A percentile compares a stretch with the other conserved stretches of the same genome.
Conservation (phyloP, 306 rosid species). For the Rosa multiflora region DNA sequence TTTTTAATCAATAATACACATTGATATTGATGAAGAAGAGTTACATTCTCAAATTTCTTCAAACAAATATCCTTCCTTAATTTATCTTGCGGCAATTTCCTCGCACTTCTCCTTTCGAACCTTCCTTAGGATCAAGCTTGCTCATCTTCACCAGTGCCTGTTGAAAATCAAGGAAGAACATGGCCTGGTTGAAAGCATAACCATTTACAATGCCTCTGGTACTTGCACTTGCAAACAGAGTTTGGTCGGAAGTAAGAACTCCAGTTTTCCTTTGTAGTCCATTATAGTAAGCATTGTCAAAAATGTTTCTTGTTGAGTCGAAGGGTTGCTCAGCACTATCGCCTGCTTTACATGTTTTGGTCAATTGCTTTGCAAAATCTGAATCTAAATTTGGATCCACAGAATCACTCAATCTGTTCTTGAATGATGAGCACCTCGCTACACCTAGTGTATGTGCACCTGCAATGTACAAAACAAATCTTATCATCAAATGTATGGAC, state of each 20-base stretch:
- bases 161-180: conserved; percentile 77
- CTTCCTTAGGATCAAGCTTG: conserved; percentile 57
- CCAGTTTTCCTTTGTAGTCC: conserved; percentile 50
- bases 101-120: conserved; percentile 56
- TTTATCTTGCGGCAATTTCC: conserved; percentile 56
- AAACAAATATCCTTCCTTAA: neutral
- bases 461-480: conserved; percentile 3
- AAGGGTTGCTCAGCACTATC: conserved; percentile 64
- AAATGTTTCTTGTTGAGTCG: conserved; percentile 52
- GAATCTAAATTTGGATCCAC: conserved; percentile 45
- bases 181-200: conserved; percentile 62
- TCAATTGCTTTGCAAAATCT: conserved; percentile 50
- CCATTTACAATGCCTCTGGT: conserved; percentile 51
- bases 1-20: neutral
- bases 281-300: conserved; percentile 60
- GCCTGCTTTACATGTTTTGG: conserved; percentile 57
- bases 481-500: neutral
- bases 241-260: conserved; percentile 62
- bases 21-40: neutral
- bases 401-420: conserved; percentile 35
- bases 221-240: conserved; percentile 41
- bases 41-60: neutral
- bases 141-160: conserved; percentile 80
- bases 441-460: conserved; percentile 89
- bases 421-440: conserved; percentile 75